A percentile compares a stretch with the other conserved stretches of the same genome.
Evolutionary conservation across 768 basidiomycete species (phyloP).

Genomic region (Tulasnella sp.): DNA sequence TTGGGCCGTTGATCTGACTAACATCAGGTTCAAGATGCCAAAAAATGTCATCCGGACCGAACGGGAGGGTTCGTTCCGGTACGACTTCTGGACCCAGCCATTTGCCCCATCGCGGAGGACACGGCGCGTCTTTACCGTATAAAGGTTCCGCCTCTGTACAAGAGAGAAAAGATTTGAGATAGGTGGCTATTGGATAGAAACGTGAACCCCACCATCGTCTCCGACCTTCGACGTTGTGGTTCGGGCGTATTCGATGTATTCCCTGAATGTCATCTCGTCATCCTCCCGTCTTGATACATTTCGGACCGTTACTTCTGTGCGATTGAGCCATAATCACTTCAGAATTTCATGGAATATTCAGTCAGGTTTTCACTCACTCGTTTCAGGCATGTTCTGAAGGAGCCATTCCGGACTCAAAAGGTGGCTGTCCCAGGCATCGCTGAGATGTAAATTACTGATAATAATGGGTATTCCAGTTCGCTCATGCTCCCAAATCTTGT

Average conservation of each 20-base stretch:
- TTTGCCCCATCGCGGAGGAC: constrained; percentile 59
- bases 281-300: constrained; percentile 61
- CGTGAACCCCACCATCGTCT: constrained; percentile 39
- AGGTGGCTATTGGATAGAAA: neutral
- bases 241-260: constrained; percentile 51
- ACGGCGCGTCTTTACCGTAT: constrained; percentile 75
- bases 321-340: neutral
- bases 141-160: constrained; percentile 42
- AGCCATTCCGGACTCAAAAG: constrained; percentile 60
- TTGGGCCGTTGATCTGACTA: constrained; percentile 29
- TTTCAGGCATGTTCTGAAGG: constrained; percentile 12
- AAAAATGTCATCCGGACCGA: constrained; percentile 55
- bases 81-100: constrained; percentile 55
- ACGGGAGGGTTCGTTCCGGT: constrained; percentile 51
- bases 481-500: constrained; percentile 48
- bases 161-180: neutral
- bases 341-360: neutral
- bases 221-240: constrained; percentile 37
- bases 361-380: constrained; percentile 13
- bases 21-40: constrained; percentile 53
- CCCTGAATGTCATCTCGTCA: constrained; percentile 45
- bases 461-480: constrained; percentile 55
- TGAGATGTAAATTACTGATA: constrained; percentile 57
- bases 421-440: constrained; percentile 49
- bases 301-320: constrained; percentile 54